Evolutionary conservation across 75 land plant species (phyloP), one percentile per base, ranked within the genome.

Genomic region (Pinus tabuliformis): DNA sequence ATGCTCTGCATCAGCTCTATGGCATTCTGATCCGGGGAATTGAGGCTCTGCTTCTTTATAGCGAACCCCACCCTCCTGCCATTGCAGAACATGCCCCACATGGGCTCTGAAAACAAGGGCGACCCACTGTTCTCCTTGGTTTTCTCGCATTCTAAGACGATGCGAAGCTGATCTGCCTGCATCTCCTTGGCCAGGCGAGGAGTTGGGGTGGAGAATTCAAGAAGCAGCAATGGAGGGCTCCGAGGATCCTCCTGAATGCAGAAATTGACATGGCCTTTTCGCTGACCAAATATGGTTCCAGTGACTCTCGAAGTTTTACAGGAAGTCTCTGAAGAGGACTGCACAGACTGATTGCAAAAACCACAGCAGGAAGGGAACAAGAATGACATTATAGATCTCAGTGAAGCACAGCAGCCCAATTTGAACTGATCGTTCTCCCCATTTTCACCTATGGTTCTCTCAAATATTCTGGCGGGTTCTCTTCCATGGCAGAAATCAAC

Each of bases 11-110:
- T 80, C n/a, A 81, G 42, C 30, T 24, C 71, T 56, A 6, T 68
- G 30, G 30, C 30, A 24, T 9, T 62, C 30, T 26, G 68, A 62
- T 76, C 61, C 60, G 71, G 52, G 17, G 54, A 7, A 42, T 60
- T 78, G 28, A 54, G 22, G 68, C 18, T 42, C 21, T 33, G 18
- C 58, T 62, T 73, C 39, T 78, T 49, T 52, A 80, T 74, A 1
- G 85, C 85, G 36, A 75, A 80, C 13, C 85, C 85, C 21, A 83
- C 85, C 42, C 81, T 80, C 16, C 85, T 42, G 4, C 83, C 83
- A 56, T 83, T 83, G 83, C 85, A 83, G 59, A 52, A 83, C 83
- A 83, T 76, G 74, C 52, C 76, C 85, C 83, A 83, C 56, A 83
- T 74, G 39, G 85, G 78, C 83, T 83, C 83, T 15, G 78, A 21